These are phyloP conservation scores for Physcia stellaris DNA, from an alignment of 495 filamentous ascomycete species.

Conservation along the genomic window DNA sequence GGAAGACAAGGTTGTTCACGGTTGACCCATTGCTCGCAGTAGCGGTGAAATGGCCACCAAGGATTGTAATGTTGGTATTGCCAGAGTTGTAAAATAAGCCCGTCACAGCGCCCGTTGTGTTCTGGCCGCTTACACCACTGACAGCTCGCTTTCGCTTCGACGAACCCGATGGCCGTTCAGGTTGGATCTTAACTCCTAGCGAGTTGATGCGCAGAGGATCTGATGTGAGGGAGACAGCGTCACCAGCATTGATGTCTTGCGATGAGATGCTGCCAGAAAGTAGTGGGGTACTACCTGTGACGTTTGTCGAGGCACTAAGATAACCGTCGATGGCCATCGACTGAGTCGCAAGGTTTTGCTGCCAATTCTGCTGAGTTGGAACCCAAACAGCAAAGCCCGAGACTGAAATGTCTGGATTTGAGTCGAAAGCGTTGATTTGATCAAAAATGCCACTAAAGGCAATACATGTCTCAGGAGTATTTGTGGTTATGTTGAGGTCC, in stretches of 20 bases:
- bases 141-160: conserved; percentile 43
- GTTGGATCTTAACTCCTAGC: conserved; percentile 49
- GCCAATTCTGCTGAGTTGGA: conserved; percentile 77
- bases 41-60: conserved; percentile 79
- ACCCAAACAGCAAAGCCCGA: conserved; percentile 86
- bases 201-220: conserved; percentile 33
- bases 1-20: conserved; percentile 65
- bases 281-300: conserved; percentile 46
- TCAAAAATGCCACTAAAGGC: conserved; percentile 72
- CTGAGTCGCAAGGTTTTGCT: conserved; percentile 62
- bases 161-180: conserved; percentile 18
- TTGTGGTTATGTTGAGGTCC: conserved; percentile 62
- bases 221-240: conserved; percentile 49
- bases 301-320: conserved; percentile 50
- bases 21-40: conserved; percentile 52
- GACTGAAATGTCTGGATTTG: conserved; percentile 43
- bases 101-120: conserved; percentile 49
- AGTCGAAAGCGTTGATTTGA: conserved; percentile 50
- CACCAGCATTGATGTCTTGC: conserved; percentile 49
- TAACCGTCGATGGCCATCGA: conserved; percentile 53
- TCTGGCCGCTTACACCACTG: conserved; percentile 29
- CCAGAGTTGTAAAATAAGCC: conserved; percentile 62
- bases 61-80: conserved; percentile 64
- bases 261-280: conserved; percentile 71
- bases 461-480: conserved; percentile 57